These are phyloP conservation scores for Termitomyces sp. DNA, from an alignment of 768 basidiomycete species.

Conservation along the genomic window DNA sequence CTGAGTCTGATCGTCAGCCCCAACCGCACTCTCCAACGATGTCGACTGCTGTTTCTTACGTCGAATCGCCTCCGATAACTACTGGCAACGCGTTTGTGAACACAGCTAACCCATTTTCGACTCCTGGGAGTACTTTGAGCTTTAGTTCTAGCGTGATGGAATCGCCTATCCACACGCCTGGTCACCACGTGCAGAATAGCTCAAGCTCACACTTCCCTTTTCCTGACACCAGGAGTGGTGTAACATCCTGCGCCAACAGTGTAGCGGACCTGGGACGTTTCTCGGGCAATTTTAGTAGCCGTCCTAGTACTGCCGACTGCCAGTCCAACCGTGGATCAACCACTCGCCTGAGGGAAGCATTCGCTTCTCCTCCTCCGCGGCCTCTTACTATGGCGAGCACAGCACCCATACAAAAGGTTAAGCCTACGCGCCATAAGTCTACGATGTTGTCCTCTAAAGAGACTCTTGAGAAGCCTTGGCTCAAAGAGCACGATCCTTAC, in stretches of 20 bases:
- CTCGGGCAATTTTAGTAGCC: constrained; percentile 32
- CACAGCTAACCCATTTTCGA: constrained; percentile 44
- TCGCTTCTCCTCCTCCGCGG: constrained; percentile 53
- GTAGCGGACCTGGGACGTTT: constrained; percentile 35
- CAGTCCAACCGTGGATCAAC: constrained; percentile 29
- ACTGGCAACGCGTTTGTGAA: constrained; percentile 33
- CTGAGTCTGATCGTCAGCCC: constrained; percentile 19
- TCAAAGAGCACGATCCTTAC: constrained; percentile 49
- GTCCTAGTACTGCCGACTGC: constrained; percentile 26
- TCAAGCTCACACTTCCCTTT: constrained; percentile 25
- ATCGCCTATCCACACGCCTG: constrained; percentile 21
- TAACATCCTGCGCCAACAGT: constrained; percentile 35
- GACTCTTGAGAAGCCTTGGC: constrained; percentile 60
- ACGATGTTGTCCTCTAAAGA: constrained; percentile 36
- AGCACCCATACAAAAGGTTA: constrained; percentile 36
- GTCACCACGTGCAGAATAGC: constrained; percentile 14
- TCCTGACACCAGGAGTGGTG: constrained; percentile 31
- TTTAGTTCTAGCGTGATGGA: constrained; percentile 31
- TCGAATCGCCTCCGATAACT: constrained; percentile 35
- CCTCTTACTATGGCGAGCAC: constrained; percentile 51
- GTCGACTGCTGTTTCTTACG: constrained; percentile 24
- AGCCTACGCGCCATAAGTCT: constrained; percentile 42
- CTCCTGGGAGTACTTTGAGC: constrained; percentile 42
- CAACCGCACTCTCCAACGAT: constrained; percentile 29
- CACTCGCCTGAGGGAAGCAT: constrained; percentile 44